Evolutionary conservation across 1,284 basidiomycete species (phyloP), one percentile per base, ranked within the genome.

Genomic region (Austroboletus olivaceoglutinosus): DNA sequence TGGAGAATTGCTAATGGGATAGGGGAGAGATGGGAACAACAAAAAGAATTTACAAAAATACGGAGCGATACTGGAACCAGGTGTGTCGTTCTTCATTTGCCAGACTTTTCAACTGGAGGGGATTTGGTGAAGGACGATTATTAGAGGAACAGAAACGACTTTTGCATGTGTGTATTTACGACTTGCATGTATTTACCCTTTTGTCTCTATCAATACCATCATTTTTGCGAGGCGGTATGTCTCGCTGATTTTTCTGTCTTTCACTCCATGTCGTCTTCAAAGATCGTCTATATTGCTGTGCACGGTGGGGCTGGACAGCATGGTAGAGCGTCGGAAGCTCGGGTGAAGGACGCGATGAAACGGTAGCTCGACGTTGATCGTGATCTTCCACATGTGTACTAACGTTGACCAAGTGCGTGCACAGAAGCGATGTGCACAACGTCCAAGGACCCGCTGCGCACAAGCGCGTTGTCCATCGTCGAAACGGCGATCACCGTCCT

Each of bases 261-360:
- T 33, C 9, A 21, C 21, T 39, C 13, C 34, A 65, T 62, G 59
- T 11, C 48, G 19, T 39, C 47, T 8, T 31, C 27, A 22, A 53
- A 22, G 5, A 34, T 56, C 21, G 58, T 54, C 44, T 68, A 68
- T 46, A 54, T 86, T 47, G 80, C 77, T 4, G 83, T 86, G 3
- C 86, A 89, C 58, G 85, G 83, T 30, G 86, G 86, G 43, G 86
- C 86, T 34, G 86, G 86, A 3, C 65, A 70, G 19, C 84, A 86
- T 58, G 65, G 72, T 11, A 63, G 58, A 40, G 55, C 64, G 5
- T 67, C 69, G 23, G 83, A 84, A 45, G 64, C 69, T 19, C 70
- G 73, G 41, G 69, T 85, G 25, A 86, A 82, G 57, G 68, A 64
- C 31, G 76, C 75, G 3, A 64, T 88, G 59, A 76, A 75, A 61